Evolutionary conservation across 805 yeast species (phyloP).

Genomic region (Spathaspora passalidarum): DNA sequence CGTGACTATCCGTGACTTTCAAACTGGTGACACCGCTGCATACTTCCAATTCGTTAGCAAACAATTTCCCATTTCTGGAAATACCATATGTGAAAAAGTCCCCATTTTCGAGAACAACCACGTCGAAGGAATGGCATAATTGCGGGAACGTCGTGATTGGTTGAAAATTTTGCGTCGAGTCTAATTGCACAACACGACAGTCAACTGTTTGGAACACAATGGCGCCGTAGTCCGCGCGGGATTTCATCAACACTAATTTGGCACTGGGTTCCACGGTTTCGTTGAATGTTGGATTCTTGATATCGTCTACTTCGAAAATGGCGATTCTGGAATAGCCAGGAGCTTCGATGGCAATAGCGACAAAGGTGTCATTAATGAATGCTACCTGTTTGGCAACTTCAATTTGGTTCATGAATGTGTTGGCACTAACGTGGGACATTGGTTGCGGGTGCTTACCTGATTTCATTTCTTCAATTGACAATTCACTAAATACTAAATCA

Average conservation of each 20-base stretch:
- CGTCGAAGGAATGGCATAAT: conserved; percentile 58
- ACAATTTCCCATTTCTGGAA: conserved; percentile 71
- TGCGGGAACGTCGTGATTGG: conserved; percentile 60
- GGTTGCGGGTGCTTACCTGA: conserved; percentile 47
- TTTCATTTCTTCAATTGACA: conserved; percentile 48
- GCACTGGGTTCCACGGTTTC: conserved; percentile 43
- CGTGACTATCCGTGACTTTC: conserved; percentile 63
- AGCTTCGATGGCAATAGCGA: conserved; percentile 62
- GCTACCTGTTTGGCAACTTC: conserved; percentile 65
- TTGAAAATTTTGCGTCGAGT: conserved; percentile 23
- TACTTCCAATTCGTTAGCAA: conserved; percentile 55
- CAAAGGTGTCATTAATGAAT: conserved; percentile 46
- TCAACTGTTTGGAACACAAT: conserved; percentile 61
- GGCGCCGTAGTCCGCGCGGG: conserved; percentile 49
- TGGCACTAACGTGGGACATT: conserved; percentile 25
- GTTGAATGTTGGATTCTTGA: conserved; percentile 35
- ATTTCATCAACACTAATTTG: conserved; percentile 55
- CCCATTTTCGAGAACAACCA: conserved; percentile 29
- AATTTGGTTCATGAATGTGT: conserved; percentile 33
- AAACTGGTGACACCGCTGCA: conserved; percentile 81
- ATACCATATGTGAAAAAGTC: conserved; percentile 58
- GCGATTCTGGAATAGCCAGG: conserved; percentile 48
- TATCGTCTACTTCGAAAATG: conserved; percentile 45
- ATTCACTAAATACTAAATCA: conserved; percentile 34
- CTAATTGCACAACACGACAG: conserved; percentile 51